These are phyloP conservation scores for Aureococcus anophagefferens DNA, from an alignment of 108 stramenopile species.

Conservation along the genomic window DNA sequence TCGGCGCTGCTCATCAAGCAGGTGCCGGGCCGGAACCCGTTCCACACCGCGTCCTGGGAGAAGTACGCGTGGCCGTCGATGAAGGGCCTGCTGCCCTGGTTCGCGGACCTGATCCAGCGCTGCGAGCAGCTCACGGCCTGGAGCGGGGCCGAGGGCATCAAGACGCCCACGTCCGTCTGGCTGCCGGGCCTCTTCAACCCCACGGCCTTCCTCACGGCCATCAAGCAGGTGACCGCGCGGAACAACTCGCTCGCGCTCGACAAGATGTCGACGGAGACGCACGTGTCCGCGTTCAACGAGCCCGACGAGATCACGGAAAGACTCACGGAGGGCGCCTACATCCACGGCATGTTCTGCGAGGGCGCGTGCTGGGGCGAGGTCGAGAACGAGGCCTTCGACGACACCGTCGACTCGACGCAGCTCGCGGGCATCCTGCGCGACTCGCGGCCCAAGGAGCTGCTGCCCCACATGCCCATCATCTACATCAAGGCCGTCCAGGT, in stretches of 20 bases:
- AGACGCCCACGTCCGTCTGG: constrained; percentile 51
- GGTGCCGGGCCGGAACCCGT: constrained; percentile 55
- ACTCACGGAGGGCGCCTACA: constrained; percentile 37
- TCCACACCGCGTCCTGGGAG: constrained; percentile 28
- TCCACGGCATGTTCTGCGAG: constrained; percentile 52
- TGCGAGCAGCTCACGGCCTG: constrained; percentile 40
- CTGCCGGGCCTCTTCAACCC: constrained; percentile 60
- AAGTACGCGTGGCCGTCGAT: constrained; percentile 45
- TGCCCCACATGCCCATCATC: constrained; percentile 42
- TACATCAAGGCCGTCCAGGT: constrained; percentile 51
- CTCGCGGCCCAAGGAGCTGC: constrained; percentile 50
- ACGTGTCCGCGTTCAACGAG: constrained; percentile 35
- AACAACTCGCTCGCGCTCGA: constrained; percentile 39
- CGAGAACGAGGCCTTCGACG: constrained; percentile 11
- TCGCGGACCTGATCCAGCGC: constrained; percentile 40
- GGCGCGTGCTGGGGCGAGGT: constrained; percentile 39
- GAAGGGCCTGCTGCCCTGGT: constrained; percentile 44
- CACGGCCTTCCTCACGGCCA: constrained; percentile 52
- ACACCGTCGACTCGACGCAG: not conserved
- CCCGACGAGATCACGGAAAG: constrained; percentile 19
- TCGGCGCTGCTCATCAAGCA: constrained; percentile 44
- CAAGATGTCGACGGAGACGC: constrained; percentile 51
- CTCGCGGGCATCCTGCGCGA: constrained; percentile 36
- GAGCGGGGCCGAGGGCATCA: constrained; percentile 28
- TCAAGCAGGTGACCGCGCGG: constrained; percentile 56